These are phyloP conservation scores for Asterionellopsis glacialis DNA, from an alignment of 108 stramenopile species.

Conservation along the genomic window DNA sequence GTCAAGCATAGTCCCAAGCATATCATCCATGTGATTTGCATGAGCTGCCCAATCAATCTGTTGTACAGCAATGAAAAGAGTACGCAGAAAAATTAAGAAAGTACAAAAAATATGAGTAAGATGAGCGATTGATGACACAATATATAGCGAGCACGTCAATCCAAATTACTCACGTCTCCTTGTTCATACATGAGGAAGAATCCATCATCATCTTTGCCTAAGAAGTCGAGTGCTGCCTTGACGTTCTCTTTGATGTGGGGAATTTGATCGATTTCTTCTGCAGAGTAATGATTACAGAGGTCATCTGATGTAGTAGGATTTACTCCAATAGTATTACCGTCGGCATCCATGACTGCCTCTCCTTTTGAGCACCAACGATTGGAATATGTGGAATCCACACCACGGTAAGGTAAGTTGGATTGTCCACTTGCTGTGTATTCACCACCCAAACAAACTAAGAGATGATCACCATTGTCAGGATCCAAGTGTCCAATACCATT, in stretches of 20 bases:
- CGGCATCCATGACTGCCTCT: conserved; percentile 15
- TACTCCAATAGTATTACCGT: conserved; percentile 17
- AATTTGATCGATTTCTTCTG: conserved; percentile 39
- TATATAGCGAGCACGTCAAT: background rate
- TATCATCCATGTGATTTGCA: conserved; percentile 55
- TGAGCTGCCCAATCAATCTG: conserved; percentile 62
- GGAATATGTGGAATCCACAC: conserved; percentile 32
- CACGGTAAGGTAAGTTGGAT: conserved; percentile 40
- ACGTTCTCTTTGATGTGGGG: conserved; percentile 40
- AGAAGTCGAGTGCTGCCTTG: conserved; percentile 43
- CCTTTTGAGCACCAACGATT: conserved; percentile 38
- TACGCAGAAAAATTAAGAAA: too few relatives aligned
- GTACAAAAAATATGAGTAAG: background rate
- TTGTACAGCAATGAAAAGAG: too few relatives aligned
- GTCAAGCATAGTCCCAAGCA: conserved; percentile 59
- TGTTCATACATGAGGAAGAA: conserved; percentile 66
- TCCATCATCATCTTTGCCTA: conserved; percentile 58
- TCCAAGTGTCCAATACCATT: conserved; percentile 24
- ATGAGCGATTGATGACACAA: background rate
- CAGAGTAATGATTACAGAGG: conserved; percentile 41
- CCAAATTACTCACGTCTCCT: conserved; percentile 38
- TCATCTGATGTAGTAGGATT: conserved; percentile 12
- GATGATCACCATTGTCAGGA: conserved; percentile 48
- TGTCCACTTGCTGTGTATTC: conserved; percentile 23
- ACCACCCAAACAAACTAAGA: conserved; percentile 46